These are phyloP conservation scores for Boletus sensibilis DNA, from an alignment of 768 basidiomycete species.

Conservation along the genomic window DNA sequence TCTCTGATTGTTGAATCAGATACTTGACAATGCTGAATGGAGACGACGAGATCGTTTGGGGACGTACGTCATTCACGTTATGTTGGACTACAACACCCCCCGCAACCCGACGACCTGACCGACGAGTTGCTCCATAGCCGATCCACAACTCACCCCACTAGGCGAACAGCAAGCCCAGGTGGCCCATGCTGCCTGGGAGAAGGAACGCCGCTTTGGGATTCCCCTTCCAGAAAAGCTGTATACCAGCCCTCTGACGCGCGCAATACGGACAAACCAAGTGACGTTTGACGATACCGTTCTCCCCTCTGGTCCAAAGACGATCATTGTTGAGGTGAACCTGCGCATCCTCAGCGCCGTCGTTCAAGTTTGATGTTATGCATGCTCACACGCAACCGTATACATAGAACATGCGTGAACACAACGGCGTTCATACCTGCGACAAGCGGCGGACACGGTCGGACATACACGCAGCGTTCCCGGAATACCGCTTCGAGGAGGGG, in stretches of 20 bases:
- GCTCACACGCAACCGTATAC: neutral
- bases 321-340: slow-evolving; percentile 54
- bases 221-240: slow-evolving; percentile 23
- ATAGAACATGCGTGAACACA: slow-evolving; percentile 65
- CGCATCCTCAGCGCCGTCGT: neutral
- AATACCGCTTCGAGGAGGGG: slow-evolving; percentile 50
- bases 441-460: slow-evolving; percentile 51
- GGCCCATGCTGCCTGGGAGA: slow-evolving; percentile 15
- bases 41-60: slow-evolving; percentile 69
- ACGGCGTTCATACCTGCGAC: slow-evolving; percentile 72
- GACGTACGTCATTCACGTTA: slow-evolving; percentile 49
- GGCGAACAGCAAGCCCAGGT: slow-evolving; percentile 56
- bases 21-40: slow-evolving; percentile 63
- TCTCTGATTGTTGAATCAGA: slow-evolving; percentile 31
- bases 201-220: slow-evolving; percentile 13
- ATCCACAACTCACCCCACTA: slow-evolving; percentile 54
- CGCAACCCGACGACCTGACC: neutral
- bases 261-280: slow-evolving; percentile 53
- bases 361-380: neutral
- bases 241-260: slow-evolving; percentile 56
- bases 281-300: slow-evolving; percentile 46
- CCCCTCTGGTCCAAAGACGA: slow-evolving; percentile 28
- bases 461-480: slow-evolving; percentile 41
- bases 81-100: neutral
- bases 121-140: slow-evolving; percentile 10